Evolutionary conservation across 495 filamentous ascomycete species (phyloP), one percentile per base, ranked within the genome.

Genomic region (Penicillium canescens): DNA sequence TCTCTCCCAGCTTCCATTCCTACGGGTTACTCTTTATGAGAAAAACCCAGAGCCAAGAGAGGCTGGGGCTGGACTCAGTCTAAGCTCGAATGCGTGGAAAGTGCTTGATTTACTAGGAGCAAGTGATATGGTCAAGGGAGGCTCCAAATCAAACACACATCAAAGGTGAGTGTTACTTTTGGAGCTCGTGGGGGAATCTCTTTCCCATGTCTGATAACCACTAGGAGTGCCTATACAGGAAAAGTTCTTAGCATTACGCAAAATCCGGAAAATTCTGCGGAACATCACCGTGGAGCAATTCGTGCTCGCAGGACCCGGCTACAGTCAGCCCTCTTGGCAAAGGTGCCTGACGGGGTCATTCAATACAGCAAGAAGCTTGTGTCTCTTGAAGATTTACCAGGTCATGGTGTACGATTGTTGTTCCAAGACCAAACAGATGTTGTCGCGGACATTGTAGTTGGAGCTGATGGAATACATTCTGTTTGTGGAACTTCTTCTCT

Each of bases 381-480:
- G 1, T 53, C 55, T 4, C 43, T 76, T 10, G 52, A 68, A 1
- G 51, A 75, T 57, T 20, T 67, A 7, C 53, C 56, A 2, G 45
- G 41, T 23, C 52, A 54, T 3, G 71, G 73, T 2, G 65, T 74
- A 13, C 52, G 55, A 3, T 52, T 78, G 9, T 33, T 59, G 0
- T 62, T 62, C 14, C 34, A 73, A 26, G 77, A 82, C 54, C 63
- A 66, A 6, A 61, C 59, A 12, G 59, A 63, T 11, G 63, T 54
- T 3, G 52, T 54, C 16, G 75, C 73, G 6, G 78, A 82, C 66
- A 55, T 82, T 6, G 72, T 80, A 6, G 66, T 80, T n/a, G 78
- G 76, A 6, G 79, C 72, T 16, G 79, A 82, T 60, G 78, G 78
- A 11, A 78, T 82, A 46, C 68, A 75, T 54, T 82, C 78, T 3